Evolutionary conservation across 2,329 filamentous ascomycete species (phyloP).

Genomic region (Diaporthe sp.): DNA sequence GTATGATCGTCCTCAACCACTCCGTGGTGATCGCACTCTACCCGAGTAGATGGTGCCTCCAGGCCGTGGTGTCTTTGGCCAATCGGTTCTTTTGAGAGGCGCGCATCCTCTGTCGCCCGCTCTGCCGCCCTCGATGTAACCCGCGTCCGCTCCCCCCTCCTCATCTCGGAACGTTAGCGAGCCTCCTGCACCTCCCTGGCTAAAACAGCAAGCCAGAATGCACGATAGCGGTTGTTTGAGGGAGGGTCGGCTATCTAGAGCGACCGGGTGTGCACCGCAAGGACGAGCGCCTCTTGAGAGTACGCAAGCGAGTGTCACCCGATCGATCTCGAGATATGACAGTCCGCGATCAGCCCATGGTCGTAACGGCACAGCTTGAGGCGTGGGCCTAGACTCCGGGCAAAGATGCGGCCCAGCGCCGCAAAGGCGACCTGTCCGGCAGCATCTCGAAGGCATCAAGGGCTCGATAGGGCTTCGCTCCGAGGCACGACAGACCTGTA

Average conservation of each 20-base stretch:
- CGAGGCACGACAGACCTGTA: neutral
- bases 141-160: neutral
- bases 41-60: constrained; percentile 22
- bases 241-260: constrained; percentile 33
- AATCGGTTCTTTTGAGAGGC: neutral
- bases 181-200: constrained; percentile 8
- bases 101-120: neutral
- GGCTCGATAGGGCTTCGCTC: neutral
- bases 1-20: constrained; percentile 18
- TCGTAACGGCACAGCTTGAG: neutral
- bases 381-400: constrained; percentile 2
- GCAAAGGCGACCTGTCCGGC: neutral
- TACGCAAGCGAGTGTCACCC: constrained; percentile 6
- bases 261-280: constrained; percentile 19
- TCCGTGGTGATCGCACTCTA: constrained; percentile 32
- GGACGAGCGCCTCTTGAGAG: neutral
- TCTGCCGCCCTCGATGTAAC: constrained; percentile 37
- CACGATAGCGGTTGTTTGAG: neutral
- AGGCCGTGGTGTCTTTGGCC: neutral
- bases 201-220: constrained; percentile 1
- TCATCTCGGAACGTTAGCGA: neutral
- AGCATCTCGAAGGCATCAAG: neutral
- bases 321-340: constrained; percentile 32
- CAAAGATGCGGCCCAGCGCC: neutral
- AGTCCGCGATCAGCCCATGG: neutral